Base-by-base conservation (phyloP, 2,329 filamentous ascomycete species). In the Colletotrichum filicis region DNA sequence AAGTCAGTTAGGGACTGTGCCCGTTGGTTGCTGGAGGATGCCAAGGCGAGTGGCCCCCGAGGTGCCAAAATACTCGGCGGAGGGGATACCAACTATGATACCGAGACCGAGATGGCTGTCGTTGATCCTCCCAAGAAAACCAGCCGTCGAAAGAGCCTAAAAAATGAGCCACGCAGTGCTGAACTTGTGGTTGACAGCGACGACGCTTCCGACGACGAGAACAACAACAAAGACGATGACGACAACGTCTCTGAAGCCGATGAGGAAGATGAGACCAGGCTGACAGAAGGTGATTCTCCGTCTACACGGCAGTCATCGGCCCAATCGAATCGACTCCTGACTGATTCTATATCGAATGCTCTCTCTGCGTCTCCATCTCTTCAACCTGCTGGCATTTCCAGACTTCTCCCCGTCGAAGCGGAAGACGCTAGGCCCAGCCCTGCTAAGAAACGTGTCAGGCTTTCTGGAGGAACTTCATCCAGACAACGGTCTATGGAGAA, bases 1-100 rank as follows among this genome's bases (percentile, higher is more conserved):
- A 80, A 79, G 75, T 77, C 78, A 1, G 79, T 82, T 5, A 78
- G 79, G 42, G 80, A 85, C 22, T 80, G 80, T 66, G 80, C 83
- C 4, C 79, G 80, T 37, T 79, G 80, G 65, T 75, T 86, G 2
- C 56, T 84, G 1, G 79, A 82, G 2, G 77, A 77, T 5, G 79
- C 80, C 58, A 76, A 78, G 37, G 76, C 84, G 4, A 71, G 67
- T 26, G 14, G 5, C 28, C 57, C 60, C 28, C 37, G 49, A 24
- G 62, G 37, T 12, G 42, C n/a, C 19, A 59, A 59, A 24, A 46
- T 74, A 11, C 19, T 71, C 14, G 57, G 24, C 12, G 71, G 67
- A 6, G 71, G 71, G n/a, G 24, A 66, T 24, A 16, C 37, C 30
- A 30, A 61, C 11, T 56, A 56, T n/a, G 67, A 71, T 14, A 30